Base-by-base conservation (phyloP, 2,329 filamentous ascomycete species). In the Grosmannia serpens region DNA sequence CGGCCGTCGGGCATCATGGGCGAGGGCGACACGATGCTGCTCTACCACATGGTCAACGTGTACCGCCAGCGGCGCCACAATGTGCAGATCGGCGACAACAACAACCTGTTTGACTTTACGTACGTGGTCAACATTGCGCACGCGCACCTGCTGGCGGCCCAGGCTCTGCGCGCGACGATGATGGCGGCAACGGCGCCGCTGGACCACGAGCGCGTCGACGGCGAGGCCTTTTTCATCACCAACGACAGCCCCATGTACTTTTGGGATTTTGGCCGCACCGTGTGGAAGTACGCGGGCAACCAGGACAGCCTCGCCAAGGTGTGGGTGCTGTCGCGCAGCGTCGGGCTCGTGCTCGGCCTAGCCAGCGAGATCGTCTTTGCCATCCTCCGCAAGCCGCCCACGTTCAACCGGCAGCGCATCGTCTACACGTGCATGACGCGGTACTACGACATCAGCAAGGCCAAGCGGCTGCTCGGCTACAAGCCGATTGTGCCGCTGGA, bases 1-100 rank as follows among this genome's bases (percentile, higher is more conserved):
- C 88, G 94, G 20, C 89, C 91, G 8, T 87, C 90, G 15, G 89
- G 89, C 64, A 95, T 97, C 70, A 89, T 96, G 68, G 92, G 92
- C 66, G 89, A 94, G 68, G 89, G 89, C 66, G 94, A 99, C 74
- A 82, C 83, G 57, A 87, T 91, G 68, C 73, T 86, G 17, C 83
- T 92, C 38, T 82, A 85, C 62, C 83, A 86, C 65, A 81, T 96
- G 62, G 77, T 95, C 67, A 81, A 84, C 62, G 83, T 88, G 65
- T 87, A 87, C 69, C 77, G 79, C 60, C 78, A 82, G 62, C 78
- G 82, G 66, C 85, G 88, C 63, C 86, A 89, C 44, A 82, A 81
- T 62, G 83, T 94, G 69, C 88, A 96, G 71, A 80, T 97, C 26
- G 94, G 94, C 64, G 73, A 83, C 64, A 83, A 82, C 72, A 71